Evolutionary conservation across 2,329 filamentous ascomycete genomes (phyloP).

Genomic region (Thielaviopsis ethacetica): DNA sequence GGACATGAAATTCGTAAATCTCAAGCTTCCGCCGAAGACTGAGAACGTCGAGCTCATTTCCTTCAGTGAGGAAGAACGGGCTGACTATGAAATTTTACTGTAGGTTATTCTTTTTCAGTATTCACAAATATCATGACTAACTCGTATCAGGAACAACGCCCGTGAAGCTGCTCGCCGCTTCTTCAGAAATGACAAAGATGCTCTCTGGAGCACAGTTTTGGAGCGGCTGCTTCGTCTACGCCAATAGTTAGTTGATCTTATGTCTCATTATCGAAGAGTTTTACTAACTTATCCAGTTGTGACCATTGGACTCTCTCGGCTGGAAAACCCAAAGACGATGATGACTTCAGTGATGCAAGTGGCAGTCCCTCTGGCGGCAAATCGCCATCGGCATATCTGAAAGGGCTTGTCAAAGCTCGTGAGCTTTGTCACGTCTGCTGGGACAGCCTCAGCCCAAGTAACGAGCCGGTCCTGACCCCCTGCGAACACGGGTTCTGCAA

Average conservation of each 20-base stretch:
- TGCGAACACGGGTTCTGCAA: constrained; percentile 71
- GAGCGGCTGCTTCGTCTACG: constrained; percentile 70
- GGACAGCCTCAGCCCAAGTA: constrained; percentile 38
- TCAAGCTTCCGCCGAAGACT: constrained; percentile 59
- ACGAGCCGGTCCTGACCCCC: constrained; percentile 62
- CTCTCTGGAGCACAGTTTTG: constrained; percentile 33
- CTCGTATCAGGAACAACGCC: constrained; percentile 43
- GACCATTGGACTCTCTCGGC: constrained; percentile 71
- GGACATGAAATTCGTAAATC: constrained; percentile 74
- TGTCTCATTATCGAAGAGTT: constrained; percentile 13
- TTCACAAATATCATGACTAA: constrained; percentile 14
- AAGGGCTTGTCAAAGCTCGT: constrained; percentile 28
- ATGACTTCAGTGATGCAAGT: background rate
- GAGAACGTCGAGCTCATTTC: constrained; percentile 63
- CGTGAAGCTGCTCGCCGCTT: constrained; percentile 22
- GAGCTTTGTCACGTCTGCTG: constrained; percentile 76
- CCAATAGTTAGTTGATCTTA: constrained; percentile 39
- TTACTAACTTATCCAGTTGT: constrained; percentile 32
- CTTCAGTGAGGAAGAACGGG: constrained; percentile 56
- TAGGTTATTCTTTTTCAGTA: constrained; percentile 23
- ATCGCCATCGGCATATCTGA: background rate
- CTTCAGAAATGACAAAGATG: constrained; percentile 33
- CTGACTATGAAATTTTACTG: constrained; percentile 61
- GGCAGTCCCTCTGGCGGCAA: background rate
- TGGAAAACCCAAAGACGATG: constrained; percentile 45